A percentile compares a stretch with the other conserved stretches of the same genome.
phyloP scores from a whole-genome alignment of 2,329 filamentous ascomycete genomes.

The Neofusicoccum sp. region DNA sequence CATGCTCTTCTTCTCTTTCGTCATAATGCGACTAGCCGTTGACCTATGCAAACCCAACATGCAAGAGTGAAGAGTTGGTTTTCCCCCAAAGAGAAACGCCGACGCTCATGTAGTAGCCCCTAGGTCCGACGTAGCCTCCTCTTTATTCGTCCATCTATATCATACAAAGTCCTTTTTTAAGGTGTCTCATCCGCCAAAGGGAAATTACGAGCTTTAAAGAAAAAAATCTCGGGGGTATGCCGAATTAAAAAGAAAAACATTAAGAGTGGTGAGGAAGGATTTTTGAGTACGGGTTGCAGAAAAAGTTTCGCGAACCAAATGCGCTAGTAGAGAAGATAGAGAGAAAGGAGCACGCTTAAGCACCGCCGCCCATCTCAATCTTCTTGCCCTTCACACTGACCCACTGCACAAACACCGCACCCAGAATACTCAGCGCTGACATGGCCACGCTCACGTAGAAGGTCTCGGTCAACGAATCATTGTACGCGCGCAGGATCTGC shows the following conservation, averaged over 20 bases:
- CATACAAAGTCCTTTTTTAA: background rate
- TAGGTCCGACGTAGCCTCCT: too few relatives aligned
- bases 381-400: slow-evolving; percentile 61
- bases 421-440: slow-evolving; percentile 54
- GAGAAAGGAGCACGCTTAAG: background rate
- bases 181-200: background rate
- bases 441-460: slow-evolving; percentile 62
- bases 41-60: too few relatives aligned
- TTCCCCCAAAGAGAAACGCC: background rate
- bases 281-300: too few relatives aligned
- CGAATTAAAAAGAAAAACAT: background rate
- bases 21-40: too few relatives aligned
- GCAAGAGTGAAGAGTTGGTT: background rate
- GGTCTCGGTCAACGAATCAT: slow-evolving; percentile 56
- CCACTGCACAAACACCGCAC: slow-evolving; percentile 60
- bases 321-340: too few relatives aligned
- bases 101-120: background rate
- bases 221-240: background rate
- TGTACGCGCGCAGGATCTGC: slow-evolving; percentile 63
- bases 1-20: too few relatives aligned
- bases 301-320: too few relatives aligned
- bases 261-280: background rate
- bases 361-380: slow-evolving; percentile 16
- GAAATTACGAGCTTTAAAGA: background rate
- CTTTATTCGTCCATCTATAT: background rate